Conservation (phyloP, 1,284 basidiomycete species). For the Xerocomus minutiporus region DNA sequence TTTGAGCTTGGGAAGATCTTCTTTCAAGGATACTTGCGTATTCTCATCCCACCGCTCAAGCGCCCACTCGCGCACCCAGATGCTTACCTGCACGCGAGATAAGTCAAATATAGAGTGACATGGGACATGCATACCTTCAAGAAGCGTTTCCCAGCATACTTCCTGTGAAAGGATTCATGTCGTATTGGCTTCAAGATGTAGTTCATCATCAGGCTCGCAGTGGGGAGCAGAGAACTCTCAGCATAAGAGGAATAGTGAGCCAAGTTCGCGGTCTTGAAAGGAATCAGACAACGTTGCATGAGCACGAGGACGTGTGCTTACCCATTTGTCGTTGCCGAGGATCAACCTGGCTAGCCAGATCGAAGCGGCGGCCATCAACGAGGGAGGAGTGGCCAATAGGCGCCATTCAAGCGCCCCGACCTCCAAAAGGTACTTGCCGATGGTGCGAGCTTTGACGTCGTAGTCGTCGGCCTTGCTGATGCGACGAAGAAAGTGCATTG, state of each 20-base stretch:
- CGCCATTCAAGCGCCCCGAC: constrained; percentile 87
- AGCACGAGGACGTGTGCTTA: constrained; percentile 36
- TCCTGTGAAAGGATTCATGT: constrained; percentile 77
- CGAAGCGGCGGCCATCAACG: constrained; percentile 81
- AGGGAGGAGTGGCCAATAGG: constrained; percentile 78
- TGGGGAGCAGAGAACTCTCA: constrained; percentile 79
- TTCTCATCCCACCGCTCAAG: constrained; percentile 56
- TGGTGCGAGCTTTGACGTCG: constrained; percentile 84
- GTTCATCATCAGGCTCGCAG: constrained; percentile 91
- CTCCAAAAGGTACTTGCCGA: constrained; percentile 93
- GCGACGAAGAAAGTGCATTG: constrained; percentile 87
- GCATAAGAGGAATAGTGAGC: constrained; percentile 91
- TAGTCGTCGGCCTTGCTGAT: constrained; percentile 97
- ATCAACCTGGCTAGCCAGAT: constrained; percentile 90
- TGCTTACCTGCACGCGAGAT: constrained; percentile 43
- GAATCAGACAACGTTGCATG: neutral
- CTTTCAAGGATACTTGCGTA: constrained; percentile 46
- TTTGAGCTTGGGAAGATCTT: constrained; percentile 53
- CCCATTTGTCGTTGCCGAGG: constrained; percentile 84
- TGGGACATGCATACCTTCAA: constrained; percentile 56
- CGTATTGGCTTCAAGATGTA: constrained; percentile 76
- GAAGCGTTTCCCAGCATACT: constrained; percentile 82
- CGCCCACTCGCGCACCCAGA: constrained; percentile 62
- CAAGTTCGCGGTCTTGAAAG: constrained; percentile 70
- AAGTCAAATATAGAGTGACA: neutral